Conservation (phyloP, 495 filamentous ascomycete species). For the Immersiella caudata region DNA sequence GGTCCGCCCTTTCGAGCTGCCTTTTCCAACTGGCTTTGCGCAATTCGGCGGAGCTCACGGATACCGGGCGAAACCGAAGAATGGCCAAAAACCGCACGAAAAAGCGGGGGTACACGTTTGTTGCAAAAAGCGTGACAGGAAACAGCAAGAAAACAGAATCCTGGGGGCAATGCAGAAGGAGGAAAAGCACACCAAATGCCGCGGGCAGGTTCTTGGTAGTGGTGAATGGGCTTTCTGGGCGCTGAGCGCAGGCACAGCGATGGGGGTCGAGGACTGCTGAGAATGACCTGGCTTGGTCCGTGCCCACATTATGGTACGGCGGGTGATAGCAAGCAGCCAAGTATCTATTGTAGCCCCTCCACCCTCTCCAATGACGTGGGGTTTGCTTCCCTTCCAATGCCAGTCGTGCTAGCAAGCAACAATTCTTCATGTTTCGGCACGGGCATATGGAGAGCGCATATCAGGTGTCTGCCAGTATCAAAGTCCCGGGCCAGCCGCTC, state of each 20-base stretch:
- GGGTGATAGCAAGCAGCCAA: neutral
- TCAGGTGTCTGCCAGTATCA: no score
- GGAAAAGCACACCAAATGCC: neutral
- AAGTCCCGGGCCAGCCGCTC: no score
- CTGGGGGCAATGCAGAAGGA: neutral
- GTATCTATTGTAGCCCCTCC: conserved; percentile 22
- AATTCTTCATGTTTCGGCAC: neutral
- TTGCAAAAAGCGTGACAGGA: neutral
- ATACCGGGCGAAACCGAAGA: neutral
- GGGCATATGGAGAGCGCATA: neutral
- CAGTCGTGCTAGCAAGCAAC: neutral
- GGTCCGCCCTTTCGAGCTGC: neutral
- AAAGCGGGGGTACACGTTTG: neutral
- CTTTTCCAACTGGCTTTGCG: conserved; percentile 11
- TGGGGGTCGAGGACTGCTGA: neutral
- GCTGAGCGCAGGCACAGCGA: neutral
- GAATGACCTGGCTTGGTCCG: neutral
- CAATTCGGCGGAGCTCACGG: conserved; percentile 1
- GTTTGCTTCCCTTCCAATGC: neutral
- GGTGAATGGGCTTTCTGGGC: neutral
- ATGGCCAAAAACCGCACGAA: neutral
- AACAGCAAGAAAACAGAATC: neutral
- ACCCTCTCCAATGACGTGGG: conserved; percentile 28
- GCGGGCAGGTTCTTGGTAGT: neutral
- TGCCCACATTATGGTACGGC: neutral